Evolutionary conservation across 176 grass and related monocot genomes (phyloP).

Genomic region (Otatea glauca): DNA sequence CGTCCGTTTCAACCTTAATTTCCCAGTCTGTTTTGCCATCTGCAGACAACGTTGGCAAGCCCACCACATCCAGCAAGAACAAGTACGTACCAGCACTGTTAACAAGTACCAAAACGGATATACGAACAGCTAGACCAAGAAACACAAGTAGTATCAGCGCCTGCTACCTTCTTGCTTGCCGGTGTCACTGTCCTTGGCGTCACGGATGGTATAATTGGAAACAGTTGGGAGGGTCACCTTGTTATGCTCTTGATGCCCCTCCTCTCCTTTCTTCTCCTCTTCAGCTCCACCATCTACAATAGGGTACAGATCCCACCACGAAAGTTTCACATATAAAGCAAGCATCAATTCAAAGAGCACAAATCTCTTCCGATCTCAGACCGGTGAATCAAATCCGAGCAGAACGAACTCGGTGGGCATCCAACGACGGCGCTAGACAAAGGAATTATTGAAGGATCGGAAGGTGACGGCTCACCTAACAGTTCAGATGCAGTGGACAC

Average conservation of each 20-base stretch:
- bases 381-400: conserved; percentile 17
- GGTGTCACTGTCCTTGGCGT: conserved; percentile 50
- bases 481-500: conserved; percentile 2
- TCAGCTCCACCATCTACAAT: conserved; percentile 46
- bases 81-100: not conserved
- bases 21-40: conserved; percentile 28
- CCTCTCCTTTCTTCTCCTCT: conserved; percentile 30
- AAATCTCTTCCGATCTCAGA: conserved; percentile 36
- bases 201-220: conserved; percentile 83
- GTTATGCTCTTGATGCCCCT: conserved; percentile 53
- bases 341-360: conserved; percentile 34
- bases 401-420: not conserved
- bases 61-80: not conserved
- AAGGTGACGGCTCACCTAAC: conserved; percentile 49
- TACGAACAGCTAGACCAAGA: conserved; percentile 2
- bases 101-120: conserved; percentile 13
- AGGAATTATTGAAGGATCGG: conserved; percentile 29
- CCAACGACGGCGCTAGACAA: conserved; percentile 38
- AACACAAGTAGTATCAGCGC: not conserved
- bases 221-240: conserved; percentile 78
- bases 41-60: conserved; percentile 33
- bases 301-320: conserved; percentile 42
- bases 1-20: conserved; percentile 19
- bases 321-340: conserved; percentile 39
- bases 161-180: conserved; percentile 53